Conservation (phyloP, 257 asterid genomes). For the Plectranthus barbatus region DNA sequence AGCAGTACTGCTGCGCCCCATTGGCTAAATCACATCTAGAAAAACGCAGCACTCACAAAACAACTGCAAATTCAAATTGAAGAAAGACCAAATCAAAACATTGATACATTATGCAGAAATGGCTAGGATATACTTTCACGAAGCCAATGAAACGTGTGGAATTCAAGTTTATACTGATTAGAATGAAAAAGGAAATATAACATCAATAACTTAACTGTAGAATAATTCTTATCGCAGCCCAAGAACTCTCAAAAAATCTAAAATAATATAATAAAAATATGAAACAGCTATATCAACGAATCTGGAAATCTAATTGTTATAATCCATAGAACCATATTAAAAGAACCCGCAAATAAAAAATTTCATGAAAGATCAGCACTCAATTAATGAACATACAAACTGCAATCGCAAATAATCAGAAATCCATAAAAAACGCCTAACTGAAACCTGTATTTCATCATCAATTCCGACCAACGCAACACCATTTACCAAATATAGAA, state of each 20-base stretch:
- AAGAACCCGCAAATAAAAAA: not conserved
- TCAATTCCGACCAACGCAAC: constrained; percentile 12
- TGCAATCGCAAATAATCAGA: constrained; percentile 4
- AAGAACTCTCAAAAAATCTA: constrained; percentile 8
- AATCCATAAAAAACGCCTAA: not conserved
- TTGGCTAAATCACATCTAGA: constrained; percentile 28
- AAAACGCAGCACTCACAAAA: constrained; percentile 13
- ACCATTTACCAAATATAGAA: constrained; percentile 19
- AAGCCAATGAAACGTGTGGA: constrained; percentile 10
- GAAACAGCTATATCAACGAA: not conserved
- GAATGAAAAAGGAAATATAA: not conserved
- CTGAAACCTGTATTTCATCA: constrained; percentile 2
- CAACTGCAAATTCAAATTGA: constrained; percentile 5
- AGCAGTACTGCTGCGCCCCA: constrained; percentile 32
- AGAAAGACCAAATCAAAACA: not conserved
- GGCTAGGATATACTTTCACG: not conserved
- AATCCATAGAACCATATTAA: not conserved
- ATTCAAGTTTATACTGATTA: not conserved
- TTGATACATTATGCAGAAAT: constrained; percentile 2
- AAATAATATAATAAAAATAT: not conserved
- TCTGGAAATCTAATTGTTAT: constrained; percentile 10
- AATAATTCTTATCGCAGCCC: constrained; percentile 7
- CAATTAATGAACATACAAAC: constrained; percentile 9
- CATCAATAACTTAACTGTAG: constrained; percentile 10
- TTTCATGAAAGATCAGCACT: constrained; percentile 1